Base-by-base conservation (phyloP, 768 basidiomycete species). In the Austroboletus eburneus region DNA sequence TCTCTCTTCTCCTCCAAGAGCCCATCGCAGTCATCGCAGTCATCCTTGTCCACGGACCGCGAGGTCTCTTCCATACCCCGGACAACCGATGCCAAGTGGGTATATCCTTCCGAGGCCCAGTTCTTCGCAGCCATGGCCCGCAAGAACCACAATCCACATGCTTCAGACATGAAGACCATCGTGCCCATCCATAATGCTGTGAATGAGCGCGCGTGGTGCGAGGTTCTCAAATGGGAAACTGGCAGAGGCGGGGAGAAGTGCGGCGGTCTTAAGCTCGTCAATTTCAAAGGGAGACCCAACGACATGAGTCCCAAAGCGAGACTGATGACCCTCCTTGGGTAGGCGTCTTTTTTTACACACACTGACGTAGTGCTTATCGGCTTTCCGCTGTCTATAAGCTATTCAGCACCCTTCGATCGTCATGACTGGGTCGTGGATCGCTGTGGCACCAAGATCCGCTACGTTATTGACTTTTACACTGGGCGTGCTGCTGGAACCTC, bases 131-230 rank as follows among this genome's bases (percentile, higher is more conserved):
- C 96, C 17, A 93, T 99, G 85, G 79, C 83, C 47, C 82, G 95
- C 49, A 98, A 98, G 71, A 83, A 96, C 57, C 90, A 96, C 65
- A 81, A 85, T 45, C 94, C 94, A 4, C 76, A 83, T 24, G 77
- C 86, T 18, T 63, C 75, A n/a, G 95, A 98, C 69, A 97, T 98
- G 94, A 81, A 78, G 59, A 87, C 90, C 23, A 85, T 99, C 59
- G 92, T 99, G 18, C 95, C 94, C 13, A 99, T 99, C 41, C 96
- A 99, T 68, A 99, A 99, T 62, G 95, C 95, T 30, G 96, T 98
- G 45, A 99, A 99, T 64, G 96, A 98, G 69, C 82, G 84, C 44
- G 87, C 89, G 3, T 95, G 91, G 91, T 68, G 72, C 17, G 85
- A 91, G 66, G 74, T 95, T 21, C 61, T 89, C 64, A 77, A 77